Evolutionary conservation across 768 basidiomycete species (phyloP).

Genomic region (Trametes cingulata): DNA sequence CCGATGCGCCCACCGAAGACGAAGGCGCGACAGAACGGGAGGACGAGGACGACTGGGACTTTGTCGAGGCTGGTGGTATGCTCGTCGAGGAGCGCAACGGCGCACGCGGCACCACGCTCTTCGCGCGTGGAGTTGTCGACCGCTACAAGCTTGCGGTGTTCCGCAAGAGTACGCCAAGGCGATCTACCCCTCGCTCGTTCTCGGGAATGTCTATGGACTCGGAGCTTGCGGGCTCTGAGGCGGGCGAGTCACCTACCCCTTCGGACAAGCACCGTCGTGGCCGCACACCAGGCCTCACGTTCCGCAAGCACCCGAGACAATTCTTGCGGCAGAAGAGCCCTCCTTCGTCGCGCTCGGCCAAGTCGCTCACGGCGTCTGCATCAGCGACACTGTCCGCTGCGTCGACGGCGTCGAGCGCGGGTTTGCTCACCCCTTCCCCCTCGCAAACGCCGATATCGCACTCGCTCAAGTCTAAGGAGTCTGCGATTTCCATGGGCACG

Average conservation of each 20-base stretch:
- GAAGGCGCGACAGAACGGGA: constrained; percentile 46
- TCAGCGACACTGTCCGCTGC: constrained; percentile 48
- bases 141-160: constrained; percentile 84
- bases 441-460: constrained; percentile 58
- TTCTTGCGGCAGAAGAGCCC: constrained; percentile 78
- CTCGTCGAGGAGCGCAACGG: constrained; percentile 81
- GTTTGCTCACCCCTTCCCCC: constrained; percentile 64
- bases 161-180: constrained; percentile 72
- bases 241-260: constrained; percentile 45
- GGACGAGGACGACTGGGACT: constrained; percentile 90
- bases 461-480: constrained; percentile 81
- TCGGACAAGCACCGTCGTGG: constrained; percentile 65
- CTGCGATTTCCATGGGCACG: constrained; percentile 70
- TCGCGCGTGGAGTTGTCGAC: constrained; percentile 90
- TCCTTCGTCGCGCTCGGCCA: constrained; percentile 40
- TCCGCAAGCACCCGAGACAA: constrained; percentile 70
- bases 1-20: constrained; percentile 51
- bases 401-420: constrained; percentile 45
- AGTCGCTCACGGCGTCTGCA: constrained; percentile 45
- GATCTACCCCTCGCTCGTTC: constrained; percentile 46
- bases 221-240: constrained; percentile 38
- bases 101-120: constrained; percentile 75
- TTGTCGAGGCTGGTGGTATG: constrained; percentile 70
- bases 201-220: constrained; percentile 63
- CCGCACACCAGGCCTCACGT: constrained; percentile 64